Base-by-base conservation (phyloP, 2,329 filamentous ascomycete genomes). In the Bimuria novae-zelandiae region DNA sequence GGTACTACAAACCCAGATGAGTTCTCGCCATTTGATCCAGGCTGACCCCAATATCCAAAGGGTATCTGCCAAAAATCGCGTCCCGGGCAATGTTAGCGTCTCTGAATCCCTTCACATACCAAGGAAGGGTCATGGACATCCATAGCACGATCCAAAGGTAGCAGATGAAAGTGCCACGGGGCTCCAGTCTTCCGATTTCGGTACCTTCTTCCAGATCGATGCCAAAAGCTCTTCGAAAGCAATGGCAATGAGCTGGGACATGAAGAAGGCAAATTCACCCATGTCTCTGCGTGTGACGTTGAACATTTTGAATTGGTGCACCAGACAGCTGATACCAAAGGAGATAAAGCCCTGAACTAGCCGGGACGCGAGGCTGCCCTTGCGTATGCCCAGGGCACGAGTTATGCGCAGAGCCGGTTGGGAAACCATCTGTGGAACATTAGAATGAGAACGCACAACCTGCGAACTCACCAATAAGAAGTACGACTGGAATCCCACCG, bases 221-320 rank as follows among this genome's bases (percentile, higher is more conserved):
- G 39, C 47, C 16, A 49, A 27, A 14, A 45, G 7, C 7, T 30
- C 27, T 23, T 57, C 47, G 22, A 47, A 2, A 2, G 32, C 33
- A 23, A 52, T 43, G 4, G 25, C 41, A 17, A 21, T 21, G n/a
- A 21, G 46, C 23, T 32, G 47, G 4, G 49, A 55, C 48, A 51
- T 48, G 25, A 50, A 51, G 35, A 51, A 19, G 0, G 45, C 16
- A 25, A 43, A 44, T 12, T 51, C 43, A n/a, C 47, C 33, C 44
- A 46, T 53, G n/a, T 57, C 43, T 29, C 32, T 57, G 8, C 49
- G 52, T 19, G 32, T 44, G 1, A 50, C 33, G 17, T 37, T 50
- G 43, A 55, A 50, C 49, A 57, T 51, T 16, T 47, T 22, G 7
- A 39, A 42, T 19, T 48, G 19, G 16, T 52, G 48, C 12, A 56